These are phyloP conservation scores for Annulohypoxylon stygium DNA, from an alignment of 495 filamentous ascomycete species.

Conservation along the genomic window DNA sequence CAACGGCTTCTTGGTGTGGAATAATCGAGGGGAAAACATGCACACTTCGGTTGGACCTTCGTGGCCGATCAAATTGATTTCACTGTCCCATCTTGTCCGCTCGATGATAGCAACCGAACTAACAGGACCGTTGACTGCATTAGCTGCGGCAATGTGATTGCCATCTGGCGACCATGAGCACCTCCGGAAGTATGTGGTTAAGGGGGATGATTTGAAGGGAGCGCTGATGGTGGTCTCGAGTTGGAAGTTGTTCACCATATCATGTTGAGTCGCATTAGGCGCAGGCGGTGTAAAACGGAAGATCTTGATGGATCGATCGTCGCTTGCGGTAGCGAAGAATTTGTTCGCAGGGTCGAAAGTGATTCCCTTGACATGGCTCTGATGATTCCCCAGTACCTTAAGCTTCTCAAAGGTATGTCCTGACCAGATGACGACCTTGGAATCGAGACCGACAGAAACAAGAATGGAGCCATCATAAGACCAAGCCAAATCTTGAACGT, in stretches of 20 bases:
- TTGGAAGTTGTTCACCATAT: slow-evolving; percentile 94
- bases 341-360: slow-evolving; percentile 99
- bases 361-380: slow-evolving; percentile 98
- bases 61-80: slow-evolving; percentile 97
- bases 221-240: slow-evolving; percentile 86
- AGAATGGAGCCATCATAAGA: slow-evolving; percentile 95
- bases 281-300: slow-evolving; percentile 92
- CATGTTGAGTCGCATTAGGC: slow-evolving; percentile 92
- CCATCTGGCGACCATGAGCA: slow-evolving; percentile 98
- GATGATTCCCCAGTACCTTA: slow-evolving; percentile 89
- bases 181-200: slow-evolving; percentile 96
- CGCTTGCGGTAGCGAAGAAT: slow-evolving; percentile 97
- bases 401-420: slow-evolving; percentile 98
- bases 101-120: slow-evolving; percentile 97
- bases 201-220: slow-evolving; percentile 87
- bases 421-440: slow-evolving; percentile 98
- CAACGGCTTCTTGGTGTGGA: slow-evolving; percentile 74
- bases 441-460: slow-evolving; percentile 96
- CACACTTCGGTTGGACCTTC: slow-evolving; percentile 98
- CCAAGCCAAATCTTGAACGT: slow-evolving; percentile 98
- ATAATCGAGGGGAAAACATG: slow-evolving; percentile 93
- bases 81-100: slow-evolving; percentile 90
- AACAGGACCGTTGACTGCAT: slow-evolving; percentile 96
- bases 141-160: slow-evolving; percentile 95
- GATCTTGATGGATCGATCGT: slow-evolving; percentile 96